These are phyloP conservation scores for Falciphora oryzae DNA, from an alignment of 2,329 filamentous ascomycete genomes.

Conservation along the genomic window DNA sequence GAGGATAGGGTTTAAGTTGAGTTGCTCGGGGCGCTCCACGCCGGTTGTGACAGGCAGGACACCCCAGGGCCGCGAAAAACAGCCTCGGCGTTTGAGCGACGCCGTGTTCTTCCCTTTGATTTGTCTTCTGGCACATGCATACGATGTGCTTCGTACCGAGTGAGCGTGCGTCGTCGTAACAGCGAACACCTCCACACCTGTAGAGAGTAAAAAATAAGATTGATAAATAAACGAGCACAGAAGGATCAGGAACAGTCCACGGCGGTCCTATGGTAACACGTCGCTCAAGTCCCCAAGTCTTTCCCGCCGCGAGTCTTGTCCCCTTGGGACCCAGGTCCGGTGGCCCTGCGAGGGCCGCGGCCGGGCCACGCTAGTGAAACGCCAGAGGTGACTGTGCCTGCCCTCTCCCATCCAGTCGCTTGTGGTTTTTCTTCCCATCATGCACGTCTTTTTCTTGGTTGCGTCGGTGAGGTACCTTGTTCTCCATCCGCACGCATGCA, in stretches of 20 bases:
- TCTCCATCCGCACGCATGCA: not conserved
- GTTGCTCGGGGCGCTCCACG: not conserved
- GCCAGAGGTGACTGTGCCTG: too few species aligned
- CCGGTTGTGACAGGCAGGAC: too few species aligned
- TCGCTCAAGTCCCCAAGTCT: not conserved
- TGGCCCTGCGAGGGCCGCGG: not conserved
- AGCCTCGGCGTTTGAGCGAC: not conserved
- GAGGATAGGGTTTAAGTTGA: not conserved
- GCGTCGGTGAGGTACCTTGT: not conserved
- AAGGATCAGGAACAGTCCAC: not conserved
- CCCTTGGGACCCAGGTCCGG: not conserved
- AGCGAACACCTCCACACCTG: not conserved
- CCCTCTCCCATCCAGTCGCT: not conserved
- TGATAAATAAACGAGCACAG: not conserved
- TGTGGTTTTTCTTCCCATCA: not conserved
- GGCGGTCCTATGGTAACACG: not conserved
- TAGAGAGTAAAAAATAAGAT: not conserved
- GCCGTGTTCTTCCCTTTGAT: not conserved
- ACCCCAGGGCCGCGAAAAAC: not conserved
- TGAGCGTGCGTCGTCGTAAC: too few species aligned
- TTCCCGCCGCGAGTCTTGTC: not conserved
- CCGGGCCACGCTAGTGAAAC: not conserved
- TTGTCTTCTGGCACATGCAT: not conserved
- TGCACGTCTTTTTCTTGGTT: not conserved
- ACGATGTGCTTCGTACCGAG: not conserved